Percentiles rank a stretch among this genome's conserved stretches.
These are phyloP conservation scores for Sporothrix sp. DNA, from an alignment of 2,329 filamentous ascomycete species.

Conservation along the genomic window DNA sequence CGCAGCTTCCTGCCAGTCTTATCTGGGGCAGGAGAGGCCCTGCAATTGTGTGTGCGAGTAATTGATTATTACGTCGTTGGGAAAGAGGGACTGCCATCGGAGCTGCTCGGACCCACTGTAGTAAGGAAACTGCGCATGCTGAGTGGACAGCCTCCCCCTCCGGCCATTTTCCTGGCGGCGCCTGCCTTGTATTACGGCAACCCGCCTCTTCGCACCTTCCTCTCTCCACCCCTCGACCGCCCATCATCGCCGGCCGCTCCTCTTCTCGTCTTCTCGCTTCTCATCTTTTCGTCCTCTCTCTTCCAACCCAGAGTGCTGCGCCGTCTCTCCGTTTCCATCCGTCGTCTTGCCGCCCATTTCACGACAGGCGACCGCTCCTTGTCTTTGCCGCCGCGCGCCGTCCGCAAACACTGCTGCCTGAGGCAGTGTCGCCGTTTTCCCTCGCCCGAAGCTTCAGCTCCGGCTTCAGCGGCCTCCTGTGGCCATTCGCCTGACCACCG, in stretches of 20 bases:
- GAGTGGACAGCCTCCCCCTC: neutral
- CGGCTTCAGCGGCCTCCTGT: neutral
- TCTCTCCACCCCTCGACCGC: neutral
- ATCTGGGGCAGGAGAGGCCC: too few species aligned
- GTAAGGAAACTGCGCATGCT: neutral
- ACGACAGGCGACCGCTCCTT: too few species aligned
- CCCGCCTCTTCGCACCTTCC: neutral
- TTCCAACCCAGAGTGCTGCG: neutral
- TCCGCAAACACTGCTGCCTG: constrained; percentile 10
- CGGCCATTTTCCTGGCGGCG: too few species aligned
- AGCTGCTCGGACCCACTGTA: neutral
- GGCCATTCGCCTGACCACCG: neutral
- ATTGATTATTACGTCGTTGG: neutral
- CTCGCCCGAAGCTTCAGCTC: too few species aligned
- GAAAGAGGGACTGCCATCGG: neutral
- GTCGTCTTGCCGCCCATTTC: neutral
- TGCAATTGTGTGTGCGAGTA: too few species aligned
- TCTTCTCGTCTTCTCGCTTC: neutral
- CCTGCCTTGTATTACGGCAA: too few species aligned
- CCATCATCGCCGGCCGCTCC: neutral
- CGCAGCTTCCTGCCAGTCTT: too few species aligned
- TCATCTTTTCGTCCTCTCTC: neutral
- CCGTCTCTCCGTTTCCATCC: neutral
- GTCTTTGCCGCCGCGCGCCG: too few species aligned
- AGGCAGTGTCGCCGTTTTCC: too few species aligned